Evolutionary conservation across 139 green algal species (phyloP), one percentile per base, ranked within the genome.

Genomic region (Chlorella sp.): DNA sequence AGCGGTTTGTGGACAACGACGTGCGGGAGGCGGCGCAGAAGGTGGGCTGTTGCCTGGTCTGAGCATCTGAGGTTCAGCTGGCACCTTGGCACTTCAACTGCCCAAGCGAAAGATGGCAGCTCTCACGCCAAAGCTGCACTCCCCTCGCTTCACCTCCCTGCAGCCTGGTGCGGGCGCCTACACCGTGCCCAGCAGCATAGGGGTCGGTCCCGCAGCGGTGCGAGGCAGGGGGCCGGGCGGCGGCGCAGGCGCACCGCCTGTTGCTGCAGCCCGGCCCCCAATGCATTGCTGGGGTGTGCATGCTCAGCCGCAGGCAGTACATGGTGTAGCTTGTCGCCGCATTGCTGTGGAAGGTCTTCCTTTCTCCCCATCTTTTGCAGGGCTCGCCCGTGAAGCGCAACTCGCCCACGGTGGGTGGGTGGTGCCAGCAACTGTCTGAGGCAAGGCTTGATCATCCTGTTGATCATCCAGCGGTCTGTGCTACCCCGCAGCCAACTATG

Each of bases 141-240:
- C 13, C 34, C 65, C 34, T 73, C 34, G 11, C 16, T 20, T 36
- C 67, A 0, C 67, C 16, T 73, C n/a, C 0, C 24, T 65, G 76
- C 76, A 82, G 32, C 74, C 64, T 2, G 76, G 70, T 46, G 56
- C 84, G 40, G 86, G 88, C 16, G 74, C 87, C 56, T 92, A 92
- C 86, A 69, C 78, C n/a, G 65, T 76, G 41, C 74, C 83, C 34
- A 67, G 28, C 46, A 72, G 79, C 44, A 70, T 87, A 28, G 88
- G 88, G 43, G 58, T 56, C 7, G 58, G 73, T 17, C 9, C 22
- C 30, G 62, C 38, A 30, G 34, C 36, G 80, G 80, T 85, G 80
- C 73, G 58, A 87, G 77, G 26, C 20, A 26, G 70, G 4, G 41
- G 69, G 69, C 69, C 22, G 38, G 38, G 69, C 38, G 19, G 70